Evolutionary conservation across 768 basidiomycete genomes (phyloP).

Genomic region (Russula lepida): DNA sequence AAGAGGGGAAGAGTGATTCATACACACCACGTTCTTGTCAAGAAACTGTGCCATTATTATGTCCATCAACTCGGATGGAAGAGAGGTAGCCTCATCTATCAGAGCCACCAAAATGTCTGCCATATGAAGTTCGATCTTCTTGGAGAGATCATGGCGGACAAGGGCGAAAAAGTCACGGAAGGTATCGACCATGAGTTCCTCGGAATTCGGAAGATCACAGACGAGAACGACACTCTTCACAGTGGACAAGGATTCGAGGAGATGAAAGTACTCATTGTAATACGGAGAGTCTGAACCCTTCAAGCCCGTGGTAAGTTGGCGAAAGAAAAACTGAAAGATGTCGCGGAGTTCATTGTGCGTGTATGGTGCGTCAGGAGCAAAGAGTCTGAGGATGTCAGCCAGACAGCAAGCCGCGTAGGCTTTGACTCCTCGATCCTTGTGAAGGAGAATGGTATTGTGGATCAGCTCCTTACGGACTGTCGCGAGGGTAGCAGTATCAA

Average conservation of each 20-base stretch:
- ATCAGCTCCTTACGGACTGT: slow-evolving; percentile 73
- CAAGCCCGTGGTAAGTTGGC: slow-evolving; percentile 69
- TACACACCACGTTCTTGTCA: slow-evolving; percentile 63
- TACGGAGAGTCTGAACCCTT: slow-evolving; percentile 73
- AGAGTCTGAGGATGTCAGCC: slow-evolving; percentile 86
- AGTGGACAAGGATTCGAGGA: slow-evolving; percentile 87
- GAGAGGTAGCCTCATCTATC: slow-evolving; percentile 72
- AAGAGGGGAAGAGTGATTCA: neutral
- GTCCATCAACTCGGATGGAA: slow-evolving; percentile 78
- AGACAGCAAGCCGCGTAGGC: slow-evolving; percentile 92
- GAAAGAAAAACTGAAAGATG: slow-evolving; percentile 95
- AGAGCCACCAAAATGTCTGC: slow-evolving; percentile 86
- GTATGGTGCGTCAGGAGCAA: slow-evolving; percentile 96
- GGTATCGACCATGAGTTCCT: slow-evolving; percentile 74
- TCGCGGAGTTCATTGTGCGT: slow-evolving; percentile 82
- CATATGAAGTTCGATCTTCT: slow-evolving; percentile 79
- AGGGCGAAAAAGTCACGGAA: slow-evolving; percentile 80
- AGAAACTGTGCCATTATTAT: slow-evolving; percentile 78
- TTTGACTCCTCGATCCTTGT: slow-evolving; percentile 95
- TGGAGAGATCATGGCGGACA: slow-evolving; percentile 62
- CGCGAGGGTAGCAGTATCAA: slow-evolving; percentile 66
- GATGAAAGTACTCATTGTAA: slow-evolving; percentile 88
- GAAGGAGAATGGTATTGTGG: slow-evolving; percentile 69
- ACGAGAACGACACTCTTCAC: slow-evolving; percentile 94
- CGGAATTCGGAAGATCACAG: slow-evolving; percentile 81